Evolutionary conservation across 2,329 filamentous ascomycete species (phyloP), one percentile per base, ranked within the genome.

Genomic region (Alternaria sp.): DNA sequence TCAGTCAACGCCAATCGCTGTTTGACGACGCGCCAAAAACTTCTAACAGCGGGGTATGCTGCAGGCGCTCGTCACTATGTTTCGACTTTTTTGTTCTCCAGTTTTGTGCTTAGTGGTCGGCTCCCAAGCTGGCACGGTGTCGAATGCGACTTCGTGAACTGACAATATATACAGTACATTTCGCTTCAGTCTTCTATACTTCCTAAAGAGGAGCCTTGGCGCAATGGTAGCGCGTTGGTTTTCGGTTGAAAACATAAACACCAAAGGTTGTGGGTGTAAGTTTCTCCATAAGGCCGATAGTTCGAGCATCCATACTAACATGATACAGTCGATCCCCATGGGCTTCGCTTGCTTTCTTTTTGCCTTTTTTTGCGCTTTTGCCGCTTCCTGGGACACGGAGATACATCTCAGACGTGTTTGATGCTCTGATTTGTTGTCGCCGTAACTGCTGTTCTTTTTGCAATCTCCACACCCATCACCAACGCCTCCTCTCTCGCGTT

Each of bases 161-260:
- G 18, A 39, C 32, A 14, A 51, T 44, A 52, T 47, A 47, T 43
- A 20, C 9, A 11, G 39, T 36, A 30, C 12, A 57, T 44, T 26
- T 22, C 11, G 54, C 26, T 14, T 16, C 53, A 60, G 57, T 57
- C 20, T 52, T 60, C 57, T 47, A 60, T 44, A 57, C 39, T 46
- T 42, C 56, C 57, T 18, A 47, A 60, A 60, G 28, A 55, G 65
- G 65, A 64, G 63, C 64, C 63, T 66, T 69, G 66, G 66, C 66
- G 66, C 66, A 69, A 69, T 69, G 66, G 66, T 66, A 66, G 63
- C 65, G 66, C 66, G 66, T 69, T 69, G 66, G 66, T 69, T 69
- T 69, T 69, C 66, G 66, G 66, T 54, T 57, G 62, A 58, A 60
- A 51, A 51, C 51, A 42, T 42, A 47, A 56, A 54, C 66, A 65